These are phyloP conservation scores for Ganoderma resinaceum DNA, from an alignment of 1,284 basidiomycete species.

Conservation along the genomic window DNA sequence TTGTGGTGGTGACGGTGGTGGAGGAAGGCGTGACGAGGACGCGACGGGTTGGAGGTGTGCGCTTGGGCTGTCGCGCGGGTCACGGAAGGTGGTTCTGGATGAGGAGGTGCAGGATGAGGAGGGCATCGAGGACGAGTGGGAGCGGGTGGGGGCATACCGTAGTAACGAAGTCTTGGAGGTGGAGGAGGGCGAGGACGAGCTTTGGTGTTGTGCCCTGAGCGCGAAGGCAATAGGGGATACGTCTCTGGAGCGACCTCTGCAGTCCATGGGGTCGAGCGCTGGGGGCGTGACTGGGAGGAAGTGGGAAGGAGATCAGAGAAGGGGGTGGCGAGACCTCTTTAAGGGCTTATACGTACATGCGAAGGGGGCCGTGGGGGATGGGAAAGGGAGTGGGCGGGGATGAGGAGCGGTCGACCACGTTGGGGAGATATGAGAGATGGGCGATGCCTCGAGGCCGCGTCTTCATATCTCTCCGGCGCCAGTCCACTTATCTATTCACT, in stretches of 20 bases:
- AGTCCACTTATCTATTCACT: not conserved
- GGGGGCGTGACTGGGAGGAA: slow-evolving; percentile 23
- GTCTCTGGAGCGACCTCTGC: slow-evolving; percentile 39
- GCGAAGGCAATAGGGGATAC: slow-evolving; percentile 37
- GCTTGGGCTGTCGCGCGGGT: slow-evolving; percentile 20
- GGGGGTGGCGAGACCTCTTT: slow-evolving; percentile 28
- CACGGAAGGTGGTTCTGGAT: slow-evolving; percentile 18
- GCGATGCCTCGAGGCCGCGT: slow-evolving; percentile 36
- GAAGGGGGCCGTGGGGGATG: slow-evolving; percentile 16
- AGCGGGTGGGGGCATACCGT: slow-evolving; percentile 23
- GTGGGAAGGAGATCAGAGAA: slow-evolving; percentile 31
- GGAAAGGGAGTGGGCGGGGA: slow-evolving; percentile 15
- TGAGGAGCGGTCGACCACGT: slow-evolving; percentile 11
- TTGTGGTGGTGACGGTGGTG: slow-evolving; percentile 25
- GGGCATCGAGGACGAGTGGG: slow-evolving; percentile 15
- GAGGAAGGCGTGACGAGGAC: slow-evolving; percentile 33
- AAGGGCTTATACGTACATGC: slow-evolving; percentile 34
- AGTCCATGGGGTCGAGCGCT: slow-evolving; percentile 32
- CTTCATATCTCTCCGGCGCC: not conserved
- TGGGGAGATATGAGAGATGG: slow-evolving; percentile 30
- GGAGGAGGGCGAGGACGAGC: not conserved
- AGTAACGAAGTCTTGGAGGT: slow-evolving; percentile 18
- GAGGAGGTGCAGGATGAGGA: slow-evolving; percentile 18
- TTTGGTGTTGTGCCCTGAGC: slow-evolving; percentile 24
- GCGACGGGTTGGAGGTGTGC: slow-evolving; percentile 28